Evolutionary conservation across 306 rosid species (phyloP), one percentile per base, ranked within the genome.

Genomic region (Vigna trinervia): DNA sequence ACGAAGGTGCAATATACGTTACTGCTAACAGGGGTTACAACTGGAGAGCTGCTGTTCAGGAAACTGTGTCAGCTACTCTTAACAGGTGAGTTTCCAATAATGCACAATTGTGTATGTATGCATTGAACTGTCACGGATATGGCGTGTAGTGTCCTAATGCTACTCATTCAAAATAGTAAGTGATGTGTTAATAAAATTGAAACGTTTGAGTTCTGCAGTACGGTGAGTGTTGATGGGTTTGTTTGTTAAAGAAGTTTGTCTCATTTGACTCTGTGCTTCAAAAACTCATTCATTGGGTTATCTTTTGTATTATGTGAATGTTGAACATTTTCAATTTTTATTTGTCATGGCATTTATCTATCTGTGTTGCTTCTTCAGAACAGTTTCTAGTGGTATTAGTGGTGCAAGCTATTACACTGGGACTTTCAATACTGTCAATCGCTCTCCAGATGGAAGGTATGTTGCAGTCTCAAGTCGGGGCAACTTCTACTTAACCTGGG

Each of bases 401-500:
- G 98, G 98, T 84, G 98, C 98, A 47, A 94, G 98, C 50, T 94
- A 94, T 70, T 90, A 94, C 78, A 92, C 96, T 5, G 98, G 97
- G 75, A 94, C 98, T 70, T 92, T 94, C 76, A 94, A 94, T 83
- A 84, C 95, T 8, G 98, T 92, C 57, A 91, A 89, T 67, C 97
- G 97, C 81, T 94, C 97, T 17, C 97, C 98, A 6, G 92, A 94
- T 66, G 98, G 98, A 54, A 87, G 85, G 20, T 94, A 94, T 83
- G 98, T 94, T 57, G 98, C 97, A 41, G 98, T 94, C 81, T 94
- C 98, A 28, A 94, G 97, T 86, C 97, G 97, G 46, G 98, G 98
- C 50, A 94, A 94, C 91, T 94, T 94, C 92, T 94, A 85, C 79
- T 84, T 94, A 75, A 92, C 98, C 65, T 94, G 98, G 98, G 95